phyloP scores from a whole-genome alignment of 225 moss, liverwort and hornwort genomes.

The Lunularia cruciata region DNA sequence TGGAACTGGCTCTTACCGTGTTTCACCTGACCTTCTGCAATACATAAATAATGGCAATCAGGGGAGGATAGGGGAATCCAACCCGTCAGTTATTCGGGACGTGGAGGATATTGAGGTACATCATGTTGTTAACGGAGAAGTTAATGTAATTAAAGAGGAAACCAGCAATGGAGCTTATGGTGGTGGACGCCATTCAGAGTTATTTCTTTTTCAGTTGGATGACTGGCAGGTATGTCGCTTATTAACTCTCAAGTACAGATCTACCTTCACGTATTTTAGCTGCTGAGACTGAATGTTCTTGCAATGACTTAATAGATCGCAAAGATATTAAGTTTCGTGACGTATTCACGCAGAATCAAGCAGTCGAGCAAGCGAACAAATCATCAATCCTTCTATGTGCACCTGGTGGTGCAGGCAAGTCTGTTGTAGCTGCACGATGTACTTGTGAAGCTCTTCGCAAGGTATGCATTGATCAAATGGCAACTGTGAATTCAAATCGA shows the following conservation, averaged over 20 bases:
- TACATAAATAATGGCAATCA: slow-evolving; percentile 31
- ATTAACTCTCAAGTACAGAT: not conserved
- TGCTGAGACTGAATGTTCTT: not conserved
- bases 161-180: slow-evolving; percentile 20
- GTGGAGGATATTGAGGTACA: too few relatives aligned
- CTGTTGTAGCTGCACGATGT: slow-evolving; percentile 27
- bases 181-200: slow-evolving; percentile 21
- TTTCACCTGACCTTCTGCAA: slow-evolving; percentile 1
- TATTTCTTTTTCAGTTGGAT: slow-evolving; percentile 32
- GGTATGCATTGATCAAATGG: too few relatives aligned
- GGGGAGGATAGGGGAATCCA: slow-evolving; percentile 30
- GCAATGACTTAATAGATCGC: not conserved
- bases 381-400: slow-evolving; percentile 38
- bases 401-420: slow-evolving; percentile 38
- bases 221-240: slow-evolving; percentile 34
- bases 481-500: not conserved
- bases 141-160: slow-evolving; percentile 20
- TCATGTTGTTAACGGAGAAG: too few relatives aligned
- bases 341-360: slow-evolving; percentile 27
- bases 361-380: slow-evolving; percentile 21
- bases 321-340: not conserved
- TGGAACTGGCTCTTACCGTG: not conserved
- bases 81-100: too few relatives aligned
- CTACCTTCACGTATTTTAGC: not conserved
- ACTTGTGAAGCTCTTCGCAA: slow-evolving; percentile 35